A percentile compares a stretch with the other conserved stretches of the same genome.
phyloP scores from a whole-genome alignment of 2,329 filamentous ascomycete genomes.

The Dactylellina drechsleri region DNA sequence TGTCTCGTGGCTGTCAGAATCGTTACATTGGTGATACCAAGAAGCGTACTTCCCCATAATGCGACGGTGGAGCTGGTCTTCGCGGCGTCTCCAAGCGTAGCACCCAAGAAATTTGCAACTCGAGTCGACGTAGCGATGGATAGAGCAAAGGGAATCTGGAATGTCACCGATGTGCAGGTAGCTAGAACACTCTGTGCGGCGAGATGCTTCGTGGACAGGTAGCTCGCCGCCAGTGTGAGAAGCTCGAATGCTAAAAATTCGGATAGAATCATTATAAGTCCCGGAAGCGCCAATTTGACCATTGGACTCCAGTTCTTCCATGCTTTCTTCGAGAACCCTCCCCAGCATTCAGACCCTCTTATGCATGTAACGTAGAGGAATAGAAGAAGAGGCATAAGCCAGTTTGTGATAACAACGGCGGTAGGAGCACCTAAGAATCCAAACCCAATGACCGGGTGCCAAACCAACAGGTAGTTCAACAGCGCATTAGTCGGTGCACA shows the following conservation, averaged over 20 bases:
- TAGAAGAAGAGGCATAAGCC: slow-evolving; percentile 76
- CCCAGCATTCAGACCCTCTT: slow-evolving; percentile 80
- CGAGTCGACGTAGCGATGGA: slow-evolving; percentile 88
- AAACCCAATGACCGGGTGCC: slow-evolving; percentile 64
- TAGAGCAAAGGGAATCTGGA: slow-evolving; percentile 91
- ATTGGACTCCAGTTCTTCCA: slow-evolving; percentile 74
- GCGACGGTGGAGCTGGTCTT: slow-evolving; percentile 71
- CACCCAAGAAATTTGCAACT: slow-evolving; percentile 90
- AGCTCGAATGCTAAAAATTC: slow-evolving; percentile 95
- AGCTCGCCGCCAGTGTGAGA: slow-evolving; percentile 81
- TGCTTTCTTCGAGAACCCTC: slow-evolving; percentile 76
- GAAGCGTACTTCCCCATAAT: slow-evolving; percentile 72
- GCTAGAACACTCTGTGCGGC: slow-evolving; percentile 83
- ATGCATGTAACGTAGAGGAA: slow-evolving; percentile 78
- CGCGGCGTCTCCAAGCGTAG: slow-evolving; percentile 81
- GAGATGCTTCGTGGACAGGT: slow-evolving; percentile 73
- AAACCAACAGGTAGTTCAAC: slow-evolving; percentile 72
- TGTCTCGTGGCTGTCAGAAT: slow-evolving; percentile 75
- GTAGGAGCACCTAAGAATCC: slow-evolving; percentile 84
- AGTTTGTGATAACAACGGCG: slow-evolving; percentile 79
- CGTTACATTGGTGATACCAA: slow-evolving; percentile 82
- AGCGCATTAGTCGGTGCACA: slow-evolving; percentile 83
- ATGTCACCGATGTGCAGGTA: slow-evolving; percentile 81
- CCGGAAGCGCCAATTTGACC: slow-evolving; percentile 84
- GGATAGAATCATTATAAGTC: slow-evolving; percentile 91